Conservation (phyloP, 345 rosid species). For the Salix arbutifolia region DNA sequence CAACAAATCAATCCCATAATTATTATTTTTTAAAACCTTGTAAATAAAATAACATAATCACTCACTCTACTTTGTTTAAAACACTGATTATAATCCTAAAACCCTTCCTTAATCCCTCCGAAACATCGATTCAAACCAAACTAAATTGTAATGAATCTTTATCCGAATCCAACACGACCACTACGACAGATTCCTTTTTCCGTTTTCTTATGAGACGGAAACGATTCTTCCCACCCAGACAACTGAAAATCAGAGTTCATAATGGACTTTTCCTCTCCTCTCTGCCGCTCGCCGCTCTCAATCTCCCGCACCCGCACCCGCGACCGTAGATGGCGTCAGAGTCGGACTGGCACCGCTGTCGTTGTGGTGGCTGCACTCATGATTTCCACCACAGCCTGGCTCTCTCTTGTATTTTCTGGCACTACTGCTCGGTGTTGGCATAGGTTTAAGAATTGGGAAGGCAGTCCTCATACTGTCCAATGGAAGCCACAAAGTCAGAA, state of each 20-base stretch:
- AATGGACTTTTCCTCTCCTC: constrained; percentile 4
- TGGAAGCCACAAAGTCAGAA: constrained; percentile 14
- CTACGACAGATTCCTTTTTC: background rate
- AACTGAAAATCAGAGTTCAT: background rate
- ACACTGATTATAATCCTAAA: background rate
- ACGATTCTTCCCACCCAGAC: background rate
- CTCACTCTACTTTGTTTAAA: too few relatives aligned
- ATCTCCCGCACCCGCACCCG: constrained; percentile 25
- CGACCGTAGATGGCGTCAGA: constrained; percentile 50
- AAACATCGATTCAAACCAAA: background rate
- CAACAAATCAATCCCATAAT: too few relatives aligned
- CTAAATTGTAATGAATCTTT: background rate
- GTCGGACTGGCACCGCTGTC: constrained; percentile 46
- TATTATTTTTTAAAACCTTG: too few relatives aligned
- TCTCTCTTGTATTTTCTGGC: constrained; percentile 71
- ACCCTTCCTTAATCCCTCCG: background rate
- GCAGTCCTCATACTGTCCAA: constrained; percentile 18
- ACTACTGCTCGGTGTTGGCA: constrained; percentile 54
- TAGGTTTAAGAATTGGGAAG: constrained; percentile 51
- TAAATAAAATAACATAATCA: too few relatives aligned
- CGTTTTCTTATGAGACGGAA: background rate
- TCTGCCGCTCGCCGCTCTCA: background rate
- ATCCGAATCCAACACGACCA: background rate
- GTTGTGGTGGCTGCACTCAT: constrained; percentile 55
- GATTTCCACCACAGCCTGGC: constrained; percentile 70